Percentiles rank a stretch among this genome's conserved stretches.
phyloP scores from a whole-genome alignment of 2,329 filamentous ascomycete genomes.

The Acrodontium crateriforme region DNA sequence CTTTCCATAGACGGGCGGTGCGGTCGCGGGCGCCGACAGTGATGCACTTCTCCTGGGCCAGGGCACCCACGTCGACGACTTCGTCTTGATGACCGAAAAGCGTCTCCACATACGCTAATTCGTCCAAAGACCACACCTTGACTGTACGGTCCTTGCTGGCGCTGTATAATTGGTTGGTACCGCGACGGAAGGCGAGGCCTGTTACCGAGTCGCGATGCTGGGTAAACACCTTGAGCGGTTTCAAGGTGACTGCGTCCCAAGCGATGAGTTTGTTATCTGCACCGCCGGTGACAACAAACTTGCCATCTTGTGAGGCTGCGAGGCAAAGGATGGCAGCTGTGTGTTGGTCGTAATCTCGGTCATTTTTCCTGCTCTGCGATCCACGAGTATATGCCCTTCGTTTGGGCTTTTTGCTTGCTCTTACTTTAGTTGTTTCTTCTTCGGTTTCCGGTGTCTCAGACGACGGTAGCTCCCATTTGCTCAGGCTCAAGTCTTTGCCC shows the following conservation, averaged over 20 bases:
- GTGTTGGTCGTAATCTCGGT: conserved; percentile 68
- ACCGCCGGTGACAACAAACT: conserved; percentile 82
- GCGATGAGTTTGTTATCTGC: conserved; percentile 73
- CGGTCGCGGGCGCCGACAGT: conserved; percentile 84
- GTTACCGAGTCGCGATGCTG: conserved; percentile 85
- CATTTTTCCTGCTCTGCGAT: conserved; percentile 44
- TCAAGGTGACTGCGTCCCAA: conserved; percentile 70
- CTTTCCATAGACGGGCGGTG: conserved; percentile 89
- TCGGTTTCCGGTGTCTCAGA: conserved; percentile 2
- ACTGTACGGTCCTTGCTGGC: conserved; percentile 83
- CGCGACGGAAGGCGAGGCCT: conserved; percentile 62
- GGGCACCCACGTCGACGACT: conserved; percentile 68
- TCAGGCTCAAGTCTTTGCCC: conserved; percentile 68
- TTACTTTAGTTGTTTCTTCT: conserved; percentile 5
- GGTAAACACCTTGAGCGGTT: conserved; percentile 66
- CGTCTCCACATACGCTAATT: conserved; percentile 87
- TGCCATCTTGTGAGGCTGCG: conserved; percentile 77
- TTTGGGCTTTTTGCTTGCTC: conserved; percentile 42
- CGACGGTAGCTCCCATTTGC: conserved; percentile 78
- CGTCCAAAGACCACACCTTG: conserved; percentile 88
- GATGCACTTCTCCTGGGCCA: conserved; percentile 77
- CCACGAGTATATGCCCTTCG: conserved; percentile 49
- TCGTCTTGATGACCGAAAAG: conserved; percentile 92
- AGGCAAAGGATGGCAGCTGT: conserved; percentile 67
- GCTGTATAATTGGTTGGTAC: conserved; percentile 76